Base-by-base conservation (phyloP, 1,284 basidiomycete species). In the Dichomitus squalens region DNA sequence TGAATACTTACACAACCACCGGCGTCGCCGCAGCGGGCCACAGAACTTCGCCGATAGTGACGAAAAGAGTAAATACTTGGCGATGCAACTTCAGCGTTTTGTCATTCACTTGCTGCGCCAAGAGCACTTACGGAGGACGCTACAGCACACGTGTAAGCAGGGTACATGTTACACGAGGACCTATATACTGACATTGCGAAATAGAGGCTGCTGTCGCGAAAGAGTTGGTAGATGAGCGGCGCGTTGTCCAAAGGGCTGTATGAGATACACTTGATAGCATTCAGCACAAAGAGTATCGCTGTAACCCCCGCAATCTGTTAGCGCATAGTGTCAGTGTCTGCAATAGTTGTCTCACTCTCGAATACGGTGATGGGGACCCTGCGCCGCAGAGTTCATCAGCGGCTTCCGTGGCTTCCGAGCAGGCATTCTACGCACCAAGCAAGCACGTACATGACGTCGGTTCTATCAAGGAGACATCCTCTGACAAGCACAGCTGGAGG, bases 221-320 rank as follows among this genome's bases (percentile, higher is more conserved):
- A 59, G 23, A 64, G 57, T 9, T 57, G 57, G 35, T 55, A 61
- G 16, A 64, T 57, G 27, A 64, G 36, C 16, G 62, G 62, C 5
- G 57, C 57, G 34, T 61, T 27, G 7, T 60, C 55, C 25, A 64
- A 48, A 2, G 54, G 57, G 20, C 54, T 55, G 16, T 58, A 59
- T 34, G 59, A 57, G 47, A 57, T 56, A 51, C 62, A 64, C 39
- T 64, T 64, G 52, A 33, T 34, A 6, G 54, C 23, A 35, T 59
- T 64, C 36, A 64, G 59, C 27, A 20, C 38, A 33, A 64, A 64
- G 7, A 64, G 31, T n/a, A 61, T n/a, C 12, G 57, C 62, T 64
- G 34, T 3, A 20, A n/a, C n/a, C n/a, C n/a, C 25, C 11, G 5
- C 11, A 2, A 2, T 31, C 33, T 8, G 49, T 14, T 12, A 38